phyloP scores from a whole-genome alignment of 352 stramenopile genomes.

The Thraustotheca clavata region DNA sequence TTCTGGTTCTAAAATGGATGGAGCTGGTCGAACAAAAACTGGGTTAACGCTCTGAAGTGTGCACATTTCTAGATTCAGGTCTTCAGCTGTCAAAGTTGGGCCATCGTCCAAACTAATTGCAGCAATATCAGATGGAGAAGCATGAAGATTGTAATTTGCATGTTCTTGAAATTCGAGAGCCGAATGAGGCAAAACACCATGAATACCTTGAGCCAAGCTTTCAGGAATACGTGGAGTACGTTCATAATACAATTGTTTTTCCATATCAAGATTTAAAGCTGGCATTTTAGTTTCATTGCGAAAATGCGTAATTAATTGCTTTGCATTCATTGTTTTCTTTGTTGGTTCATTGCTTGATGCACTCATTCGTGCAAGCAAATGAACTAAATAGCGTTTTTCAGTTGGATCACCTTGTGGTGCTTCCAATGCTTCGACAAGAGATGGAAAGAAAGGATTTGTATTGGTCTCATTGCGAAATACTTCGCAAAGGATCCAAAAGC shows the following conservation, averaged over 20 bases:
- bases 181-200: constrained; percentile 70
- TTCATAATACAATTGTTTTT: constrained; percentile 55
- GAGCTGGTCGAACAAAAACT: constrained; percentile 78
- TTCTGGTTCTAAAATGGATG: constrained; percentile 77
- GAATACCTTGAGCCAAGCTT: constrained; percentile 63
- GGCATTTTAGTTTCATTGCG: constrained; percentile 18
- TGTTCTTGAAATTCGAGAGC: constrained; percentile 77
- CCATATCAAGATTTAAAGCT: constrained; percentile 16
- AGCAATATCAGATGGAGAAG: constrained; percentile 19
- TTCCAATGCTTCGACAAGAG: constrained; percentile 79
- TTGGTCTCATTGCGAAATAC: constrained; percentile 72
- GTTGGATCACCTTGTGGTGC: constrained; percentile 45
- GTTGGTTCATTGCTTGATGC: constrained; percentile 1
- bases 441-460: constrained; percentile 82
- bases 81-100: constrained; percentile 13
- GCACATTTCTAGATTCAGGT: constrained; percentile 18
- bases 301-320: constrained; percentile 15
- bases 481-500: constrained; percentile 78
- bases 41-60: constrained; percentile 78
- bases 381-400: constrained; percentile 73
- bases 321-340: constrained; percentile 21
- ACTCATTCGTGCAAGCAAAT: constrained; percentile 35
- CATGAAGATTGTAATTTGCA: constrained; percentile 46
- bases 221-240: constrained; percentile 67
- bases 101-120: constrained; percentile 19